A percentile compares a stretch with the other conserved stretches of the same genome.
phyloP scores from a whole-genome alignment of 495 filamentous ascomycete species.

The Mycothermus thermophilus region DNA sequence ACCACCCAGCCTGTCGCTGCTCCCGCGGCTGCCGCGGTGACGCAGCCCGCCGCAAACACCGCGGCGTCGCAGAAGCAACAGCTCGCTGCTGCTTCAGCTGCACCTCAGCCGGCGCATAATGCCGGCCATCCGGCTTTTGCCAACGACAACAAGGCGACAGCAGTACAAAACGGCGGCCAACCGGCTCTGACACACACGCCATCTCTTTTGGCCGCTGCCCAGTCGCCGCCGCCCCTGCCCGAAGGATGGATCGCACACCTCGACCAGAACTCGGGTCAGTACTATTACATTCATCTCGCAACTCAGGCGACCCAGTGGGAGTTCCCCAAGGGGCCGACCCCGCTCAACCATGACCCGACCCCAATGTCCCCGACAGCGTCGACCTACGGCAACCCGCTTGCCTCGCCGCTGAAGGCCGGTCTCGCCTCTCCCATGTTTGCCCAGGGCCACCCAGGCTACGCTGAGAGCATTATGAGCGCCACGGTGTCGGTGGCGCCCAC shows the following conservation, averaged over 20 bases:
- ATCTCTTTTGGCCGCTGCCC: constrained; percentile 45
- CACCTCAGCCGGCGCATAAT: constrained; percentile 25
- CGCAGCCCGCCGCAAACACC: constrained; percentile 19
- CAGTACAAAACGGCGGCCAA: constrained; percentile 26
- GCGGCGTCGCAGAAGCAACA: constrained; percentile 4
- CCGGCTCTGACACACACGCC: constrained; percentile 30
- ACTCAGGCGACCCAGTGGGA: constrained; percentile 98
- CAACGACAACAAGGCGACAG: constrained; percentile 50
- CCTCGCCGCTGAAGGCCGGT: constrained; percentile 58
- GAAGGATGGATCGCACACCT: constrained; percentile 98
- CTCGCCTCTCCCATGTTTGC: constrained; percentile 65
- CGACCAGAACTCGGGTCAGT: constrained; percentile 88
- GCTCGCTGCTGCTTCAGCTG: constrained; percentile 23
- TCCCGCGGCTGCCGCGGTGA: constrained; percentile 10
- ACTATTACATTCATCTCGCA: constrained; percentile 96
- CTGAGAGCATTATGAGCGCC: constrained; percentile 66
- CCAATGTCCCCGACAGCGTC: constrained; percentile 71
- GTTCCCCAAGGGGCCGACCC: constrained; percentile 84
- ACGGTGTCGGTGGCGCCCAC: constrained; percentile 52
- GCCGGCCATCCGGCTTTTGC: constrained; percentile 57
- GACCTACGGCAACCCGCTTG: constrained; percentile 63
- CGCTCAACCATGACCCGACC: constrained; percentile 59
- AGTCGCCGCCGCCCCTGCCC: constrained; percentile 79
- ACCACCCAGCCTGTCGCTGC: constrained; percentile 7
- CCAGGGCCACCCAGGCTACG: constrained; percentile 50